These are phyloP conservation scores for Furcasterigmium sp. DNA, from an alignment of 2,329 filamentous ascomycete species.

Conservation along the genomic window DNA sequence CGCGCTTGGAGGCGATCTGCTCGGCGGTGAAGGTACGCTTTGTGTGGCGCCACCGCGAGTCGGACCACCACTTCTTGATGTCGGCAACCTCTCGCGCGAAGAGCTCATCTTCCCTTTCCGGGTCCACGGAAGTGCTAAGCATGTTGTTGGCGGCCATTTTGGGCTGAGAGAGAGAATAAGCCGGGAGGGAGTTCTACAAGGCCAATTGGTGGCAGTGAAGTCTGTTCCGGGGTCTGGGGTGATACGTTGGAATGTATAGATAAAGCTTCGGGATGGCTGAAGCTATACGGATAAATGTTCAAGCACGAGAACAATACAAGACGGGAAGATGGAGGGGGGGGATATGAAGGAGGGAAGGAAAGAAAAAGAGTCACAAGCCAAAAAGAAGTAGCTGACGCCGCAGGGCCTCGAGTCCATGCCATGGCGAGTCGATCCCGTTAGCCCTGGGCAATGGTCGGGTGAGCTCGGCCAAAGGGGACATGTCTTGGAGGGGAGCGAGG, in stretches of 20 bases:
- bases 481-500: not conserved
- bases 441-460: not conserved
- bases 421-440: no score
- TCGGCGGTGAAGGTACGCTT: constrained; percentile 91
- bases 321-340: constrained; percentile 3
- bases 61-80: constrained; percentile 91
- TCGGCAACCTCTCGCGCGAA: constrained; percentile 80
- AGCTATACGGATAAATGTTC: constrained; percentile 7
- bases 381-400: constrained; percentile 4
- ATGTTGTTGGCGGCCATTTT: constrained; percentile 60
- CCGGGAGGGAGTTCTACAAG: not conserved
- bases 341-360: constrained; percentile 6
- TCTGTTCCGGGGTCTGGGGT: not conserved
- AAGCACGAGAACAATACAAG: constrained; percentile 3
- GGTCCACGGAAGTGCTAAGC: constrained; percentile 51
- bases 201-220: not conserved
- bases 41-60: constrained; percentile 88
- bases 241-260: not conserved
- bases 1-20: constrained; percentile 93
- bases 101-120: constrained; percentile 54
- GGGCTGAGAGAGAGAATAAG: constrained; percentile 12
- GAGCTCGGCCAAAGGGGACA: constrained; percentile 5
- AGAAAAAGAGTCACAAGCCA: constrained; percentile 15
- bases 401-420: not conserved
- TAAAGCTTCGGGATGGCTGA: constrained; percentile 5